phyloP scores from a whole-genome alignment of 140 eudicot genomes.

The Senecio squalidus region DNA sequence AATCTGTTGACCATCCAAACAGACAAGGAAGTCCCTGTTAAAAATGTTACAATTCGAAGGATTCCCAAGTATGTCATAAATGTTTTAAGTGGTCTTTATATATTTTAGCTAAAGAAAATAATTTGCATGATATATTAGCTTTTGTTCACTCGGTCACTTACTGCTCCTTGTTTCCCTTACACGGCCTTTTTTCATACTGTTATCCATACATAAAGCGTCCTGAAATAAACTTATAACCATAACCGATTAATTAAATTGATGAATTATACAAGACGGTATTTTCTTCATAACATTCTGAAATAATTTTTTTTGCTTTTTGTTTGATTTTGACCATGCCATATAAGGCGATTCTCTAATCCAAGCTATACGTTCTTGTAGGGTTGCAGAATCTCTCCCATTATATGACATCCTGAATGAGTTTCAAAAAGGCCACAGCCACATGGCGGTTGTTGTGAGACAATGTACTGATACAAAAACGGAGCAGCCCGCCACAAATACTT shows the following conservation, averaged over 20 bases:
- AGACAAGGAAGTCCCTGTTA: constrained; percentile 59
- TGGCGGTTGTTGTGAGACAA: constrained; percentile 65
- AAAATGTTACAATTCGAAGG: constrained; percentile 63
- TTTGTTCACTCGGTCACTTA: neutral
- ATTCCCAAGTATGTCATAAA: constrained; percentile 52
- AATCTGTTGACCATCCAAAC: constrained; percentile 66
- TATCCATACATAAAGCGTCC: no score
- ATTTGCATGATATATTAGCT: neutral
- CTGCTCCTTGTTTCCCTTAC: neutral
- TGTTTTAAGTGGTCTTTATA: neutral
- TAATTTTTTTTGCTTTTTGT: neutral
- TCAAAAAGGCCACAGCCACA: constrained; percentile 85
- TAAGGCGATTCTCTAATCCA: neutral
- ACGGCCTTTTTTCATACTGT: neutral
- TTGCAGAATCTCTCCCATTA: constrained; percentile 56
- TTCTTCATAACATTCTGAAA: neutral
- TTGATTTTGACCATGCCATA: neutral
- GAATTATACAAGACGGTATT: neutral
- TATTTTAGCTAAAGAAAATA: neutral
- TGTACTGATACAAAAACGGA: constrained; percentile 1
- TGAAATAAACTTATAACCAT: no score
- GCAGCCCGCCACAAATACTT: constrained; percentile 20
- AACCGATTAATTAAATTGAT: neutral
- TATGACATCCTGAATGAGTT: constrained; percentile 70
- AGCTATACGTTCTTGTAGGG: constrained; percentile 32